These are phyloP conservation scores for Angomonas deanei DNA, from an alignment of 208 protist species.

Conservation along the genomic window DNA sequence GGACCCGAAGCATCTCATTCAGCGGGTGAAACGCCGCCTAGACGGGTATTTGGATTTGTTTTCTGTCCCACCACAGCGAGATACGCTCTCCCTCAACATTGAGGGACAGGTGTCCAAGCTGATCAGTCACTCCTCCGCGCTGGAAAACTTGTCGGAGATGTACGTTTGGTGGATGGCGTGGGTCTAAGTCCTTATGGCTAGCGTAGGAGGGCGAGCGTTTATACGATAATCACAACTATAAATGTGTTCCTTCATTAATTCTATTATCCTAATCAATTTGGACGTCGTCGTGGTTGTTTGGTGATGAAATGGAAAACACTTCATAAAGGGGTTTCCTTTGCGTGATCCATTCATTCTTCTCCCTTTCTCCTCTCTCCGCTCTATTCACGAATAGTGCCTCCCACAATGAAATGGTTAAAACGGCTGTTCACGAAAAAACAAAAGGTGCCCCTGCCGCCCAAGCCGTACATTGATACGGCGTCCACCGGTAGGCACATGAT, in stretches of 20 bases:
- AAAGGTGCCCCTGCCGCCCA: conserved; percentile 72
- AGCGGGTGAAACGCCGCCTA: conserved; percentile 65
- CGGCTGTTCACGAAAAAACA: conserved; percentile 26
- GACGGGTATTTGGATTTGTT: conserved; percentile 85
- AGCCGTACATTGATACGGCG: conserved; percentile 80
- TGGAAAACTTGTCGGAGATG: conserved; percentile 92
- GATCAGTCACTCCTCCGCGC: conserved; percentile 87
- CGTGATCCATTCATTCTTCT: conserved; percentile 1
- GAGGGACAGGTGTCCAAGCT: conserved; percentile 92
- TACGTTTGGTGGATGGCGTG: conserved; percentile 97
- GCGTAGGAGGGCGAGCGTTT: neutral
- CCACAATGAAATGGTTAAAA: conserved; percentile 65
- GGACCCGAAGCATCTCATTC: conserved; percentile 37
- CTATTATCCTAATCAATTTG: too few species aligned
- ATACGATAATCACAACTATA: too few species aligned
- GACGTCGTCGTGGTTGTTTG: too few species aligned
- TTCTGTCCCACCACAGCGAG: conserved; percentile 31
- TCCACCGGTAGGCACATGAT: conserved; percentile 60
- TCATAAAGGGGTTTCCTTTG: too few species aligned
- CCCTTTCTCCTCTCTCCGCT: neutral
- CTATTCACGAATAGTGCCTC: too few species aligned
- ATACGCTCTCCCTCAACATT: conserved; percentile 80
- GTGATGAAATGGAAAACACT: neutral
- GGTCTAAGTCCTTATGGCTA: conserved; percentile 36
- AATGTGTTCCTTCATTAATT: too few species aligned